Evolutionary conservation across 306 rosid genomes (phyloP).

Genomic region (Cucumis sativus): Cucumber_9930_V3 NC_026661.2:5196501-5197000

Average conservation of each 20-base stretch:
- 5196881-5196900: not conserved
- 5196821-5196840: not conserved
- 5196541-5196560: constrained; percentile 5
- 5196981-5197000: too few relatives aligned
- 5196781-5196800: not conserved
- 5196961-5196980: too few relatives aligned
- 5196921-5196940: constrained; percentile 37
- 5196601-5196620: not conserved
- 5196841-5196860: too few relatives aligned
- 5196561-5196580: not conserved
- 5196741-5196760: not conserved
- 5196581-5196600: not conserved
- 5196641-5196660: not conserved
- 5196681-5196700: not conserved
- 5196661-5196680: not conserved
- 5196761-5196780: constrained; percentile 4
- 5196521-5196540: not conserved
- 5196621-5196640: not conserved
- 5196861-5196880: not conserved
- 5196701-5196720: not conserved
- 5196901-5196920: constrained; percentile 13
- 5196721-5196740: constrained; percentile 9
- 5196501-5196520: not conserved
- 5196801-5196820: not conserved
- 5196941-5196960: constrained; percentile 63